These are phyloP conservation scores for Colletotrichum ledebouriae DNA, from an alignment of 2,329 filamentous ascomycete genomes.

Conservation along the genomic window DNA sequence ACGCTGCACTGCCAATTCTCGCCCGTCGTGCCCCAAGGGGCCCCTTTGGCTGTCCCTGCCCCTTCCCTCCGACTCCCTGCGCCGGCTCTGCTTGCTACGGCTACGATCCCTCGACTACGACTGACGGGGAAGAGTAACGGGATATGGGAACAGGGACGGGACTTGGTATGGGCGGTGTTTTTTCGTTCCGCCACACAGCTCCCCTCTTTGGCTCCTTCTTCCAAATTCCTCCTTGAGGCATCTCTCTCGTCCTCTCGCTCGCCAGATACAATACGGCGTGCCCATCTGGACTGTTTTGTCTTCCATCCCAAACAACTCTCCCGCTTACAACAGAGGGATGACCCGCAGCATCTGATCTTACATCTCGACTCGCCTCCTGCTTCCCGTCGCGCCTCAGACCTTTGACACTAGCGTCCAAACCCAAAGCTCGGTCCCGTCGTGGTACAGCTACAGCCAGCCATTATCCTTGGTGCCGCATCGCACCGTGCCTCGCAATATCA, in stretches of 20 bases:
- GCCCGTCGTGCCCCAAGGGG: conserved; percentile 5
- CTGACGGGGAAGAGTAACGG: no score
- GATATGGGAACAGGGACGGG: no score
- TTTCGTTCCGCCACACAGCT: conserved; percentile 31
- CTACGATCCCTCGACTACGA: conserved; percentile 7
- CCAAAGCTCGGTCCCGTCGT: conserved; percentile 35
- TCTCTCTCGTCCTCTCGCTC: background rate
- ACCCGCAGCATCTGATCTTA: conserved; percentile 26
- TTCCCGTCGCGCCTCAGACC: conserved; percentile 28
- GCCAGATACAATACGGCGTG: conserved; percentile 7
- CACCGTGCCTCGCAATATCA: conserved; percentile 14
- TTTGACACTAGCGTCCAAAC: conserved; percentile 36
- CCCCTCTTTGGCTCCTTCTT: conserved; percentile 14
- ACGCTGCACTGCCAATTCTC: conserved; percentile 20
- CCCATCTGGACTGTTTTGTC: conserved; percentile 3
- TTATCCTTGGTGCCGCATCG: conserved; percentile 14
- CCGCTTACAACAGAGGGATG: conserved; percentile 24
- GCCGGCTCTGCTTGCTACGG: conserved; percentile 32
- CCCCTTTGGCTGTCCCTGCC: conserved; percentile 15
- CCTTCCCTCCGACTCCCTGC: conserved; percentile 31
- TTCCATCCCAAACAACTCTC: conserved; percentile 2
- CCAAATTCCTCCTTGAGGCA: conserved; percentile 10
- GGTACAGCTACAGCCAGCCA: conserved; percentile 16
- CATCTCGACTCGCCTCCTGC: conserved; percentile 3
- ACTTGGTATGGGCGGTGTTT: conserved; percentile 24